Conservation (phyloP, 1,284 basidiomycete genomes). For the Cryptococcus deneoformans region DNA sequence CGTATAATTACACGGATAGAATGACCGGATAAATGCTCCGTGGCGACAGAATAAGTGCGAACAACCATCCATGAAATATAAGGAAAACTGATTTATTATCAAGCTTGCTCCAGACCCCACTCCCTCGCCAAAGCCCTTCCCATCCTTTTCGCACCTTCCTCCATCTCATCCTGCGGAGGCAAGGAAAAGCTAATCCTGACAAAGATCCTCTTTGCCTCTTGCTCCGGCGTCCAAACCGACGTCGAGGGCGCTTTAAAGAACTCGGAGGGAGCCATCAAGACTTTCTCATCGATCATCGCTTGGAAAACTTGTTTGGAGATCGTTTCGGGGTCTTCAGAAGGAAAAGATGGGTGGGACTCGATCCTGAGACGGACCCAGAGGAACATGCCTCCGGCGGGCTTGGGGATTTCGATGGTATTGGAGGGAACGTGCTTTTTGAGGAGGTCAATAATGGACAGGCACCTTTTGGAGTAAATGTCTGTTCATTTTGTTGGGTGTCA, state of each 20-base stretch:
- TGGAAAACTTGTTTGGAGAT: constrained; percentile 31
- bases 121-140: constrained; percentile 23
- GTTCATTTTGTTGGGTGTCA: constrained; percentile 1
- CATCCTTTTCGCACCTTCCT: constrained; percentile 36
- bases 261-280: constrained; percentile 23
- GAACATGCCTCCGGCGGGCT: constrained; percentile 43
- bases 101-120: constrained; percentile 15
- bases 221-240: constrained; percentile 17
- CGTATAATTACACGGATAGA: too few species aligned
- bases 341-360: constrained; percentile 30
- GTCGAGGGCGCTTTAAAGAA: constrained; percentile 34
- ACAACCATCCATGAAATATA: too few species aligned
- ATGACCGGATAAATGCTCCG: too few species aligned
- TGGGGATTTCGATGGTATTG: constrained; percentile 22
- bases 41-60: too few species aligned
- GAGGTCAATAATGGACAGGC: constrained; percentile 23
- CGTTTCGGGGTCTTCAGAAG: constrained; percentile 17
- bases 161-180: constrained; percentile 30
- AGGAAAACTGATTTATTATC: too few species aligned
- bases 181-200: constrained; percentile 33
- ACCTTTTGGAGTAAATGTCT: constrained; percentile 27
- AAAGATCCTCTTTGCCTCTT: constrained; percentile 30
- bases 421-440: constrained; percentile 30
- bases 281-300: constrained; percentile 21
- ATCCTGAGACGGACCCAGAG: constrained; percentile 36